phyloP scores from a whole-genome alignment of 441 rosid species.

The Cnidoscolus chayamansa region DNA sequence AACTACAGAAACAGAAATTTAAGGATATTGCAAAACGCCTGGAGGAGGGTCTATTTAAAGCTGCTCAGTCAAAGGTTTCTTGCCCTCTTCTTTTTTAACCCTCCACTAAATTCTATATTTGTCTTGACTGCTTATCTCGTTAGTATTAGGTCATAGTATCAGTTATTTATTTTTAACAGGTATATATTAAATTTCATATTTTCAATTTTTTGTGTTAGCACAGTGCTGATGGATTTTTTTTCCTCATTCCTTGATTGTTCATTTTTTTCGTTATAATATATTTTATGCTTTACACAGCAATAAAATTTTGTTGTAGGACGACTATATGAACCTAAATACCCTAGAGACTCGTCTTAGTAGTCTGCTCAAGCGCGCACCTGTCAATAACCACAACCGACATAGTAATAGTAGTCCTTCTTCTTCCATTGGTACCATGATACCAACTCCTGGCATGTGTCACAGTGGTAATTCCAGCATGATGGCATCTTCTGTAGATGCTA shows the following conservation, averaged over 20 bases:
- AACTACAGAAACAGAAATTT: slow-evolving; percentile 47
- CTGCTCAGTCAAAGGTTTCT: slow-evolving; percentile 66
- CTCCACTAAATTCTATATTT: not conserved
- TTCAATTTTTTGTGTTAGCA: not conserved
- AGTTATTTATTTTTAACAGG: not conserved
- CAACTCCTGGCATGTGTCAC: slow-evolving; percentile 93
- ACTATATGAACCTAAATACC: slow-evolving; percentile 64
- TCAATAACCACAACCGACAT: slow-evolving; percentile 49
- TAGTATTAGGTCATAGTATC: not conserved
- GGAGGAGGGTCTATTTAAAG: slow-evolving; percentile 89
- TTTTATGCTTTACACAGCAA: slow-evolving; percentile 9
- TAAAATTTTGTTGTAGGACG: slow-evolving; percentile 53
- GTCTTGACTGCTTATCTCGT: not conserved
- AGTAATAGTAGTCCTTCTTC: slow-evolving; percentile 58
- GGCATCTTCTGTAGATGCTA: slow-evolving; percentile 63
- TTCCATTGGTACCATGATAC: slow-evolving; percentile 84
- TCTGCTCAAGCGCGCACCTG: slow-evolving; percentile 48
- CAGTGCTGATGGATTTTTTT: not conserved
- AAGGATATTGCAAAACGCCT: slow-evolving; percentile 79
- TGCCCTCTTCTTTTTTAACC: not conserved
- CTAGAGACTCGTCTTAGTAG: slow-evolving; percentile 64
- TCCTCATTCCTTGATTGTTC: slow-evolving; percentile 7
- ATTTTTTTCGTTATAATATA: not conserved
- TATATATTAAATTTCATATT: not conserved
- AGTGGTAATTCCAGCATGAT: slow-evolving; percentile 59